Conservation (phyloP, 352 stramenopile genomes). For the Pythium phragmitis region DNA sequence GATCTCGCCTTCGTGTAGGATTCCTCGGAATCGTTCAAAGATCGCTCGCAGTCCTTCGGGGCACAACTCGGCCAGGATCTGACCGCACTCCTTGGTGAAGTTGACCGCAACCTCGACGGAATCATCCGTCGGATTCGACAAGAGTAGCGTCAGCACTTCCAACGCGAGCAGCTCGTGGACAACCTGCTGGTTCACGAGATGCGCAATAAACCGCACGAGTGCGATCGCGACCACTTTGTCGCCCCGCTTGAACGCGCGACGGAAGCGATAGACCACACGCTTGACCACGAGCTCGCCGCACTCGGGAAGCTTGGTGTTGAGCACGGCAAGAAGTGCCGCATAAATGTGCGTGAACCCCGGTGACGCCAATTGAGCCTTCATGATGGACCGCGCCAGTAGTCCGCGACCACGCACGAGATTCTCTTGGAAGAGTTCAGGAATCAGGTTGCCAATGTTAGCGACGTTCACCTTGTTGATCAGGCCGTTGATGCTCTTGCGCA, state of each 20-base stretch:
- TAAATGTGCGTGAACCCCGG: slow-evolving; percentile 97
- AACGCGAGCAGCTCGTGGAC: slow-evolving; percentile 97
- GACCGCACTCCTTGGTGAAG: slow-evolving; percentile 96
- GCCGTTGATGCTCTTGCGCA: slow-evolving; percentile 97
- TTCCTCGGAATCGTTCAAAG: slow-evolving; percentile 96
- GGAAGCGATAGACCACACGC: slow-evolving; percentile 94
- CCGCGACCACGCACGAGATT: slow-evolving; percentile 97
- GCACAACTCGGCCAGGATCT: slow-evolving; percentile 83
- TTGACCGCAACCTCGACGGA: slow-evolving; percentile 98
- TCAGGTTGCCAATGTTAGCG: slow-evolving; percentile 94
- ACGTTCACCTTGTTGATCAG: slow-evolving; percentile 97
- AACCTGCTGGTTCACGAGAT: slow-evolving; percentile 99
- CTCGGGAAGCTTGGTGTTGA: slow-evolving; percentile 99
- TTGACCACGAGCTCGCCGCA: slow-evolving; percentile 95
- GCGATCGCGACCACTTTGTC: slow-evolving; percentile 96
- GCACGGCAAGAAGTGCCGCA: slow-evolving; percentile 94
- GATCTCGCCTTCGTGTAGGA: slow-evolving; percentile 97
- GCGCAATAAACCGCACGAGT: slow-evolving; percentile 96
- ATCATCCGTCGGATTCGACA: slow-evolving; percentile 98
- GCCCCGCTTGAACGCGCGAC: slow-evolving; percentile 93
- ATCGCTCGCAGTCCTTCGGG: slow-evolving; percentile 93
- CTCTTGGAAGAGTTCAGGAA: slow-evolving; percentile 96
- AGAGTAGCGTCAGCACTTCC: slow-evolving; percentile 95
- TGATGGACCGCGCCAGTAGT: slow-evolving; percentile 92
- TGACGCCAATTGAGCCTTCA: slow-evolving; percentile 96